Conservation (phyloP, 1,284 basidiomycete genomes). For the Apiotrichum gracile region DNA sequence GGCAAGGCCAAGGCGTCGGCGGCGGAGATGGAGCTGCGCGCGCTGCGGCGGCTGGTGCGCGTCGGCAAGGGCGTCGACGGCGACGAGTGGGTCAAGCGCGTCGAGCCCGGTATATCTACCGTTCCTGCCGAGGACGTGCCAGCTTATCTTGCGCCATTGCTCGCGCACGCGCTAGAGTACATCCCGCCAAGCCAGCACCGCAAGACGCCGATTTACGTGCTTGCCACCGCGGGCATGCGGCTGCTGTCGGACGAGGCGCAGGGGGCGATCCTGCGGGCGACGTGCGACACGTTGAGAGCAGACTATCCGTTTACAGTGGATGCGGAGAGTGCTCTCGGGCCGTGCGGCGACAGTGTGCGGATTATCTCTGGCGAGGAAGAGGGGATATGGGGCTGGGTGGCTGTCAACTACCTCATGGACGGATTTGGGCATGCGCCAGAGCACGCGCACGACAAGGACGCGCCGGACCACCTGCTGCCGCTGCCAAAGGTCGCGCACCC, state of each 20-base stretch:
- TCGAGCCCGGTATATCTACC: constrained; percentile 93
- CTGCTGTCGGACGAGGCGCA: constrained; percentile 67
- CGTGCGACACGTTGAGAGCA: constrained; percentile 68
- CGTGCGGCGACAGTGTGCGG: constrained; percentile 81
- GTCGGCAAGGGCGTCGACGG: constrained; percentile 86
- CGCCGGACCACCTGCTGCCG: constrained; percentile 39
- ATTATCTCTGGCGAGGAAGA: constrained; percentile 98
- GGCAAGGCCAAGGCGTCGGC: constrained; percentile 37
- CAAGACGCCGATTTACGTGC: constrained; percentile 83
- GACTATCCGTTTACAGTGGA: constrained; percentile 54
- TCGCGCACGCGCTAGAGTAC: constrained; percentile 73
- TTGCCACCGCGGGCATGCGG: constrained; percentile 98
- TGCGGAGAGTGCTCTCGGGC: constrained; percentile 57
- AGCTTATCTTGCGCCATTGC: constrained; percentile 71
- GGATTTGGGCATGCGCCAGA: constrained; percentile 64
- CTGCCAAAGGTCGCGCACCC: constrained; percentile 35
- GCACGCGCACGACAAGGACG: not conserved
- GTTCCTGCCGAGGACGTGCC: constrained; percentile 63
- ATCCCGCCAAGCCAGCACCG: constrained; percentile 78
- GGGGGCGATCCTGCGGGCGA: constrained; percentile 62
- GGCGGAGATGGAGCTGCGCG: constrained; percentile 34
- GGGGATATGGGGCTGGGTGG: constrained; percentile 96
- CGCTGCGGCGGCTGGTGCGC: constrained; percentile 58
- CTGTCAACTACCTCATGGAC: constrained; percentile 98
- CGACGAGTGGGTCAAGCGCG: constrained; percentile 83